Base-by-base conservation (phyloP, 148 eudicot genomes). In the Linanthus parryae region DNA sequence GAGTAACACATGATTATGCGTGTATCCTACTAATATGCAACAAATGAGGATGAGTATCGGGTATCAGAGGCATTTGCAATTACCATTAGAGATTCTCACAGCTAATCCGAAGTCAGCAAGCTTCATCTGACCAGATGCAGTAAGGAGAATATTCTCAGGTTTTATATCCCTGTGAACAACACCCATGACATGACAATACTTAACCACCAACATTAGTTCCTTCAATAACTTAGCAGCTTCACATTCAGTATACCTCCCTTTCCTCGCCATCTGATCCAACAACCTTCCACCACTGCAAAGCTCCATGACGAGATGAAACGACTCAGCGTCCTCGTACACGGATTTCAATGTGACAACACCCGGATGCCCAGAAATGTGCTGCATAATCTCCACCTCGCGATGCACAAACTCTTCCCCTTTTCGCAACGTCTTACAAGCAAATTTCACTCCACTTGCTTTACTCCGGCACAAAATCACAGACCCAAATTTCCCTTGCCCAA, bases 351-450 rank as follows among this genome's bases (percentile, higher is more conserved):
- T 81, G 31, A 92, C 98, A 63, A 92, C 68, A 38, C 98, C 98
- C 2, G 78, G 76, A 63, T 92, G 98, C 28, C 98, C 98, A 0
- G 98, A 92, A 6, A 92, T 61, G 74, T 92, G 98, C 75, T 92
- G 98, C 98, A 92, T 87, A 68, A 92, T 92, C 79, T 92, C 98
- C 42, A 92, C 98, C 64, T 92, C 98, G 35, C 81, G 69, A 44
- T 92, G 98, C 40, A 92, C 98, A 0, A 77, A 79, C 70, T 92
- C 98, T 77, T 92, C 98, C 42, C 98, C 98, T 37, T 71, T 78
- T n/a, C 48, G 48, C 48, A 78, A 61, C 0, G 66, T 72, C 62
- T 78, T 74, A 51, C 84, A 78, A 0, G 80, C 84, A 55, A 78
- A 68, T 27, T 74, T 56, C 64, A 74, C 80, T 17, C 80, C 72